Base-by-base conservation (phyloP, 1,284 basidiomycete genomes). In the Singerocomus inundabilis region DNA sequence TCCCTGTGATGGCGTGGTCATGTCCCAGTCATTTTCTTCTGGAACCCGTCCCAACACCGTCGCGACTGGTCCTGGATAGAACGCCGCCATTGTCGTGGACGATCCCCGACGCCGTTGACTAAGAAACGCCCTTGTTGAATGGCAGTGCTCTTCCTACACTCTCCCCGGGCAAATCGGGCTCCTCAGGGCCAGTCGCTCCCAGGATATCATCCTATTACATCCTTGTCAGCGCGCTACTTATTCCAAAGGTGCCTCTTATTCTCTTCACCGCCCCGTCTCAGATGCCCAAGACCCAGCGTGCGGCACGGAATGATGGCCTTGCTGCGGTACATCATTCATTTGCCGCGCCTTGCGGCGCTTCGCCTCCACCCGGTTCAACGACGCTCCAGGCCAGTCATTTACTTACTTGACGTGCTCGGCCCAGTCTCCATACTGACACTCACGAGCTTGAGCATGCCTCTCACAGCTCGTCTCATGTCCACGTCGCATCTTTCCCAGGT, bases 1-100 rank as follows among this genome's bases (percentile, higher is more conserved):
- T 54, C 79, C 81, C 65, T 85, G 80, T 35, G 74, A 77, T 48
- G 82, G 78, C 21, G 80, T 78, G 51, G 21, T 21, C 21, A 71
- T 66, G 46, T 72, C 62, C 52, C 75, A 72, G 34, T 68, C 60
- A 36, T 36, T 51, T 44, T 69, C 63, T 16, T 65, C 67, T 4
- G 53, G 62, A 12, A 65, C 67, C 34, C 48, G 59, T 1, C 67
- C 57, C 36, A 65, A 26, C 48, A 44, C 47, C 44, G 59, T 60
- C 50, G 64, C 64, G 46, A 69, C 52, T 43, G 67, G 63, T 16
- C 64, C 59, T 10, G 72, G 64, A 58, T 70, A 73, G 47, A 66
- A 56, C 34, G 64, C 55, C 45, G 67, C 62, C 72, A 72, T 72
- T 60, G 59, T 60, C 62, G 55, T 54, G 38, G 46, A 28, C 56